phyloP scores from a whole-genome alignment of 352 stramenopile genomes.

The Globisporangium lucens region DNA sequence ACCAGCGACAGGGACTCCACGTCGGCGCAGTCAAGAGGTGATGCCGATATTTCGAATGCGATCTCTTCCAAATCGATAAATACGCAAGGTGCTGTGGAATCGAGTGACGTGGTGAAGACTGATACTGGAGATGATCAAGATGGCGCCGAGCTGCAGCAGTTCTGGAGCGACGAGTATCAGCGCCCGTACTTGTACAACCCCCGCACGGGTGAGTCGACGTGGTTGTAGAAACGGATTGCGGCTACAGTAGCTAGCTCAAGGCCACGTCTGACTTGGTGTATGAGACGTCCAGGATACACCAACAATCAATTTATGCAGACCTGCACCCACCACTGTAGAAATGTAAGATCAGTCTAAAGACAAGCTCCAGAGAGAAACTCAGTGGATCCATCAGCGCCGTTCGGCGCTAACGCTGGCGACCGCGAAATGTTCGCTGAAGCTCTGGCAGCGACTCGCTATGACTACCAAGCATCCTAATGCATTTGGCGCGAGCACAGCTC shows the following conservation, averaged over 20 bases:
- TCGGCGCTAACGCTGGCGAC: constrained; percentile 46
- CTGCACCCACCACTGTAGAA: neutral
- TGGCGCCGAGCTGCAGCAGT: constrained; percentile 27
- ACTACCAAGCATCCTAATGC: constrained; percentile 24
- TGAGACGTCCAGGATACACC: no score
- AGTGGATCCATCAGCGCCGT: constrained; percentile 61
- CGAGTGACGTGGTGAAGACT: no score
- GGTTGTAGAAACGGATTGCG: constrained; percentile 22
- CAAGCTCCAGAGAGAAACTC: constrained; percentile 35
- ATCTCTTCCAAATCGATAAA: no score
- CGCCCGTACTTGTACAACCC: constrained; percentile 46
- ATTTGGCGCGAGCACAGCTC: constrained; percentile 22
- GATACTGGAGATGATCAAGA: neutral
- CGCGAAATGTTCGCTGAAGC: constrained; percentile 37
- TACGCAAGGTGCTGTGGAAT: no score
- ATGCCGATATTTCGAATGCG: no score
- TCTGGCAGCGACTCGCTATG: constrained; percentile 36
- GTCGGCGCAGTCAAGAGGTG: no score
- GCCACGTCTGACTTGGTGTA: no score
- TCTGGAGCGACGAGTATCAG: constrained; percentile 65
- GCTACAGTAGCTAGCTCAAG: no score
- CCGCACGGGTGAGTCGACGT: constrained; percentile 39
- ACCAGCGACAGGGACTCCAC: neutral
- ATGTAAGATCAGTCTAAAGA: neutral
- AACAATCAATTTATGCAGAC: neutral